Evolutionary conservation across 176 grass and related monocot species (phyloP), one percentile per base, ranked within the genome.

Genomic region (Avena atlantica): DNA sequence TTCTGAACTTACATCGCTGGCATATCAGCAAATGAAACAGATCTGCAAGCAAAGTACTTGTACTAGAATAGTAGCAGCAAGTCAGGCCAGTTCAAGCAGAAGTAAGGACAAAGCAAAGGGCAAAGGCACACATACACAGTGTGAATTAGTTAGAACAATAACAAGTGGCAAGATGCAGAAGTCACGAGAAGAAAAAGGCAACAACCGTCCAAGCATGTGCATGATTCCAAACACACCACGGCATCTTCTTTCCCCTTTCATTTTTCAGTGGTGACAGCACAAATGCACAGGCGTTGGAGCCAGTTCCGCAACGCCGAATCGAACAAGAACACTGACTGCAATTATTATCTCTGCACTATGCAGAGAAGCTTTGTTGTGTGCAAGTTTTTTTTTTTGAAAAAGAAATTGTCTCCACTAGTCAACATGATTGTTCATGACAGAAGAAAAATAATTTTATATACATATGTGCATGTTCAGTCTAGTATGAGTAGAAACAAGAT

Each of bases 181-280:
- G 23, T 79, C 80, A 84, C 80, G 87, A 74, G 85, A 69, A 78
- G 79, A 66, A 60, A 83, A 79, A 74, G 80, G 83, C 36, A 83
- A 77, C 74, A 74, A n/a, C 79, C 84, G 74, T 80, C 68, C 76
- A 84, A 74, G 85, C 89, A 87, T 91, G 89, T 87, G 48, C 73
- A 76, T 9, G 89, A 91, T 78, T 80, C 85, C 88, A 86, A 66
- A 66, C 37, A 19, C 80, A 74, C 52, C 57, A 66, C 13, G 29
- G 44, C 74, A 81, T 78, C 3, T 84, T 84, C n/a, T 17, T 17
- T 8, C 63, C 27, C 11, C 1, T 24, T 74, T 7, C 31, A 74
- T 84, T 57, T 87, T 65, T 52, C 31, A 48, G 8, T 80, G 31
- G 47, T 9, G 87, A 87, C 47, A 36, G n/a, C 74, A 79, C 74